A percentile compares a stretch with the other conserved stretches of the same genome.
These are phyloP conservation scores for Apium graveolens DNA, from an alignment of 129 eudicot species.

Conservation along the genomic window DNA sequence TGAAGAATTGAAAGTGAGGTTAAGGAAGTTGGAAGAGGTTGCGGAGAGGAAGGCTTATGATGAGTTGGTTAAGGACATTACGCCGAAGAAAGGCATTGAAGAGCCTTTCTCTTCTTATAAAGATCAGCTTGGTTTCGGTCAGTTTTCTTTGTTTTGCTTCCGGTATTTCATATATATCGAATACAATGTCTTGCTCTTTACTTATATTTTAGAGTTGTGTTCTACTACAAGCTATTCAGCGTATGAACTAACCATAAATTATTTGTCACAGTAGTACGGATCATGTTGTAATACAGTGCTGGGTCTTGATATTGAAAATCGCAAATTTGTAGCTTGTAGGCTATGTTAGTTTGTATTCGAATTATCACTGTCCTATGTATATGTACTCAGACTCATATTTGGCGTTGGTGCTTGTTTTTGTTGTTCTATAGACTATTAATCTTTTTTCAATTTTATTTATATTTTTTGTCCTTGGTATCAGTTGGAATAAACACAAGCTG, in stretches of 20 bases:
- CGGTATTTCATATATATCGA: background rate
- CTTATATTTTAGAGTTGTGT: background rate
- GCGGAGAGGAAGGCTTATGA: constrained; percentile 83
- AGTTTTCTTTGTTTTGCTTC: background rate
- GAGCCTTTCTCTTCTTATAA: constrained; percentile 94
- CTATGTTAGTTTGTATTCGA: too few species aligned
- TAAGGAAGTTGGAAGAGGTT: constrained; percentile 53
- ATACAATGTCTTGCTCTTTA: background rate
- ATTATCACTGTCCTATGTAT: background rate
- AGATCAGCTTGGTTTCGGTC: constrained; percentile 88
- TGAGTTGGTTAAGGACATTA: constrained; percentile 81
- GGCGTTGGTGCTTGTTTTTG: background rate
- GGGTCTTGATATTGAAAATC: background rate
- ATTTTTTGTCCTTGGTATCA: background rate
- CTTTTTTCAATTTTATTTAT: background rate
- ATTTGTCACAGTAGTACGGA: background rate
- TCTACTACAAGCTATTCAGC: background rate
- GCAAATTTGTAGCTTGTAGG: background rate
- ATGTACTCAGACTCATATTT: background rate
- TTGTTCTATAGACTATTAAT: background rate
- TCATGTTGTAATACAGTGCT: background rate
- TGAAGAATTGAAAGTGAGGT: constrained; percentile 76
- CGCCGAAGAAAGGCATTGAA: constrained; percentile 52
- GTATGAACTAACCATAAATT: background rate
- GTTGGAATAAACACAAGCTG: background rate